A percentile compares a stretch with the other conserved stretches of the same genome.
These are phyloP conservation scores for Carex sylvatica DNA, from an alignment of 202 grass and related monocot genomes.

Conservation along the genomic window DNA sequence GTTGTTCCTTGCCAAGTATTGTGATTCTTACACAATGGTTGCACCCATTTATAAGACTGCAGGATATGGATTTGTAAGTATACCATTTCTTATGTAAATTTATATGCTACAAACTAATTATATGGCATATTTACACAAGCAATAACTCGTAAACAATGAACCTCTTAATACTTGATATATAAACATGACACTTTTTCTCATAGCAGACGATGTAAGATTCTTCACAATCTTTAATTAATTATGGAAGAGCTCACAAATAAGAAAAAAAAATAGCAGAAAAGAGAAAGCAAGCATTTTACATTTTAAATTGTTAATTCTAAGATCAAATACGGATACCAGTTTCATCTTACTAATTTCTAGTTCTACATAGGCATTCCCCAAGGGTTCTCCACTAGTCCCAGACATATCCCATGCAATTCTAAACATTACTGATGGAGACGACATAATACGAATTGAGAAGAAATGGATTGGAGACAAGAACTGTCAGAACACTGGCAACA, in stretches of 20 bases:
- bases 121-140: too few species aligned
- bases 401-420: constrained; percentile 60
- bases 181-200: not conserved
- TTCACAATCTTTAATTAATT: not conserved
- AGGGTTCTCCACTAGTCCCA: constrained; percentile 34
- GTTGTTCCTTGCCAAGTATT: constrained; percentile 30
- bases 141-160: not conserved
- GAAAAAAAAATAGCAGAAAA: too few species aligned
- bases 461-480: constrained; percentile 46
- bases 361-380: constrained; percentile 40
- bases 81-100: too few species aligned
- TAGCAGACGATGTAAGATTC: not conserved
- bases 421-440: constrained; percentile 40
- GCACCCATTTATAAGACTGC: constrained; percentile 40
- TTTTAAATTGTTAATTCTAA: not conserved
- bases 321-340: not conserved
- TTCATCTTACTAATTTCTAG: not conserved
- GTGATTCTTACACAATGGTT: constrained; percentile 32
- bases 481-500: not conserved
- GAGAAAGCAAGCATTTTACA: not conserved
- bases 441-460: constrained; percentile 39
- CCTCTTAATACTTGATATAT: not conserved
- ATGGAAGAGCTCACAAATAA: not conserved
- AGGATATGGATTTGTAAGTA: constrained; percentile 51
- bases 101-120: too few species aligned